Evolutionary conservation across 2,329 filamentous ascomycete species (phyloP).

Genomic region (Talaromyces sp.): DNA sequence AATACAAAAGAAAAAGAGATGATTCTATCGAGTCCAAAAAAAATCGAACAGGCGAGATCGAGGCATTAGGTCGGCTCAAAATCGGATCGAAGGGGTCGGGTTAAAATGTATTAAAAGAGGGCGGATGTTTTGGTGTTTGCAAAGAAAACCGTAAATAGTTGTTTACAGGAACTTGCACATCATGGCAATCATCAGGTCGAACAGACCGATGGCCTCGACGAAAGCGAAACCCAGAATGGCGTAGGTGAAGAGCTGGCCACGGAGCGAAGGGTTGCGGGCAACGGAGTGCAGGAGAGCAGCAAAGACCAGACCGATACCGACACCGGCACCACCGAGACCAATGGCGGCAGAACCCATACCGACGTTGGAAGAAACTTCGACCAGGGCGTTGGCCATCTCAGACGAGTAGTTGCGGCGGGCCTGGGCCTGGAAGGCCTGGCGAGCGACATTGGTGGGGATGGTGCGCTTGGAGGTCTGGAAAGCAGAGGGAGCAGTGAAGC

Average conservation of each 20-base stretch:
- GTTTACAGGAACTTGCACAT: conserved; percentile 76
- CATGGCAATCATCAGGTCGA: conserved; percentile 88
- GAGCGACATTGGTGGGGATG: conserved; percentile 61
- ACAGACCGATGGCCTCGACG: conserved; percentile 75
- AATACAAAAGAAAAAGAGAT: conserved; percentile 2
- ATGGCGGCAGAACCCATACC: conserved; percentile 87
- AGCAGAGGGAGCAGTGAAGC: conserved; percentile 39
- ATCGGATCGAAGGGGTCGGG: not conserved
- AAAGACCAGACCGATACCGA: conserved; percentile 94
- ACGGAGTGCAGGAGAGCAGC: conserved; percentile 82
- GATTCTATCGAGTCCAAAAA: not conserved
- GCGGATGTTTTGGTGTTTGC: not conserved
- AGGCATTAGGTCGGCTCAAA: not conserved
- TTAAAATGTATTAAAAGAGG: not conserved
- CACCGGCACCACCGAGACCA: conserved; percentile 87
- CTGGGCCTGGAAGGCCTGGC: conserved; percentile 53
- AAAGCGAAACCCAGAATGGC: conserved; percentile 94
- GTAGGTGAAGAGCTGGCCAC: conserved; percentile 93
- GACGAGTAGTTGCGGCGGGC: conserved; percentile 75
- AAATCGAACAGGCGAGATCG: not conserved
- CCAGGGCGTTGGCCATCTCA: conserved; percentile 78
- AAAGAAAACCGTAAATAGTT: conserved; percentile 1
- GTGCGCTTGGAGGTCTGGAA: conserved; percentile 71
- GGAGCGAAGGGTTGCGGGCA: conserved; percentile 89
- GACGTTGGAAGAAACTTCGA: conserved; percentile 86